Evolutionary conservation across 331 rosid species (phyloP).

Genomic region (Malus hybrid): DNA sequence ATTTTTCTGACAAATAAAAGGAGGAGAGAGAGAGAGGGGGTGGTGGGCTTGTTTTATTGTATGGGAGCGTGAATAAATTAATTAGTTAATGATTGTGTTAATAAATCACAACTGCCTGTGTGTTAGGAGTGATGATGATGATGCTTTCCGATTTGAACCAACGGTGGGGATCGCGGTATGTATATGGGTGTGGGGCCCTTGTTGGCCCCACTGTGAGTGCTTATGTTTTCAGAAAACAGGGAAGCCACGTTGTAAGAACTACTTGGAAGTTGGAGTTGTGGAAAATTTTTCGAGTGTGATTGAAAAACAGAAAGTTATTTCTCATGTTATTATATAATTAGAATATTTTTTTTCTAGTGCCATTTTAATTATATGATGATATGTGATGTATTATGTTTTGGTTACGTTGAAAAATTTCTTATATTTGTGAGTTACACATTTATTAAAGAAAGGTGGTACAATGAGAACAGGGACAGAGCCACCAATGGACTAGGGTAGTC

Average conservation of each 20-base stretch:
- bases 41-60: not conserved
- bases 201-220: not conserved
- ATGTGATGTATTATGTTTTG: no score
- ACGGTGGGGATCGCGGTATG: not conserved
- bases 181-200: not conserved
- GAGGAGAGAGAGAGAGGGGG: not conserved
- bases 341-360: accelerated
- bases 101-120: not conserved
- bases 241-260: no score
- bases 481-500: no score
- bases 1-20: conserved; percentile 13
- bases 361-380: accelerated
- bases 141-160: not conserved
- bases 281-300: accelerated
- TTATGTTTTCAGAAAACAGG: not conserved
- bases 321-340: no score
- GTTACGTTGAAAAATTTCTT: no score
- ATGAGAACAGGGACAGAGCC: no score
- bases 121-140: not conserved
- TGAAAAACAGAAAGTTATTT: no score
- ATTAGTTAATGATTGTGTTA: not conserved
- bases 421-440: no score
- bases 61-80: not conserved
- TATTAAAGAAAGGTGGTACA: no score
- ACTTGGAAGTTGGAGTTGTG: no score